phyloP scores from a whole-genome alignment of 768 basidiomycete species.

The Kwoniella sp. region DNA sequence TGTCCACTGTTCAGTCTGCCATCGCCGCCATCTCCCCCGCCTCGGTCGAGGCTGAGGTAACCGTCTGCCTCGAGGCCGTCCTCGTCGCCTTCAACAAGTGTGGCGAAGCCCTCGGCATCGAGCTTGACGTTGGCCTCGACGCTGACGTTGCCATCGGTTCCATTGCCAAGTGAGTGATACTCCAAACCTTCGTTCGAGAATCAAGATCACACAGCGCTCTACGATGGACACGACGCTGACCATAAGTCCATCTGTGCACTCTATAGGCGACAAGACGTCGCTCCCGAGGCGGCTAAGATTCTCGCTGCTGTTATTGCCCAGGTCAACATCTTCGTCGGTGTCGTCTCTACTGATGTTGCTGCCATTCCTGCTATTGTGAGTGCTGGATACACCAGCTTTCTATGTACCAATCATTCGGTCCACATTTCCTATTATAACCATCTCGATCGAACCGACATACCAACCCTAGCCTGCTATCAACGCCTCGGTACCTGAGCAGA shows the following conservation, averaged over 20 bases:
- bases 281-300: constrained; percentile 15
- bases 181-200: not conserved
- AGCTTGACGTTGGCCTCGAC: constrained; percentile 17
- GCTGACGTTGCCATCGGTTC: constrained; percentile 15
- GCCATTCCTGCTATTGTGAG: constrained; percentile 16
- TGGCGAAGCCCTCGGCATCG: constrained; percentile 20
- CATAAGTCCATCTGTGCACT: not conserved
- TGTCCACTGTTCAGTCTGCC: constrained; percentile 7
- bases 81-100: constrained; percentile 22
- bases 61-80: constrained; percentile 16
- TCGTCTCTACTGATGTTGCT: constrained; percentile 8
- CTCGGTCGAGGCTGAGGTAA: constrained; percentile 17
- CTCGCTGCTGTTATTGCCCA: constrained; percentile 14
- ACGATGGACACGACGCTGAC: too few relatives aligned
- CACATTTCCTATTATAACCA: too few relatives aligned
- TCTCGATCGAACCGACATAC: too few relatives aligned
- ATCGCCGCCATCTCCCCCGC: constrained; percentile 7
- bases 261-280: constrained; percentile 11
- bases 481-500: too few relatives aligned
- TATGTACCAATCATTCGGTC: not conserved
- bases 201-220: not conserved
- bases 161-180: constrained; percentile 19
- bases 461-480: not conserved
- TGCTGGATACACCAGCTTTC: not conserved
- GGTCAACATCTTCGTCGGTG: constrained; percentile 16